Conservation (phyloP, 768 basidiomycete genomes). For the Arthromyces matolae region DNA sequence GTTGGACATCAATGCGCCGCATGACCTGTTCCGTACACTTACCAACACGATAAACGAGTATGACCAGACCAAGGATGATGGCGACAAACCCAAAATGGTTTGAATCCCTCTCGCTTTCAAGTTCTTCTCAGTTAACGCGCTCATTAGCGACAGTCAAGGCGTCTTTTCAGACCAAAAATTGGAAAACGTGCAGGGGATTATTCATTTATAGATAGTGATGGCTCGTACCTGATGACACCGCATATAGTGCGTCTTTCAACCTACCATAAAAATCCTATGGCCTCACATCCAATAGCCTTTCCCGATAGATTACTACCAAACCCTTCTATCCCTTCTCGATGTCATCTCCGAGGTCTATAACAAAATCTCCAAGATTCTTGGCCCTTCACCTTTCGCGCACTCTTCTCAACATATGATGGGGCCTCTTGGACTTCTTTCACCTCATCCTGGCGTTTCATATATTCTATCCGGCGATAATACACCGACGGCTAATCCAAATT, state of each 20-base stretch:
- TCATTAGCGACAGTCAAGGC: conserved; percentile 38
- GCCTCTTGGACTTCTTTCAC: conserved; percentile 68
- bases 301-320: conserved; percentile 84
- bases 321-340: conserved; percentile 82
- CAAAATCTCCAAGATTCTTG: conserved; percentile 79
- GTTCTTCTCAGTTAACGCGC: conserved; percentile 4
- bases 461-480: conserved; percentile 53
- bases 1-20: conserved; percentile 76
- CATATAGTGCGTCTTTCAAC: conserved; percentile 56
- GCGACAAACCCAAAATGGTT: conserved; percentile 73
- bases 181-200: conserved; percentile 56
- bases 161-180: conserved; percentile 58
- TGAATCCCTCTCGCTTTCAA: conserved; percentile 17
- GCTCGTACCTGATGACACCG: conserved; percentile 68
- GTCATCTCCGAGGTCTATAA: conserved; percentile 88
- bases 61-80: conserved; percentile 74
- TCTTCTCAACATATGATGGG: conserved; percentile 70
- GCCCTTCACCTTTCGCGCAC: conserved; percentile 73
- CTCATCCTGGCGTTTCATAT: conserved; percentile 82
- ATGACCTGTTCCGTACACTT: conserved; percentile 75
- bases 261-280: neutral
- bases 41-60: conserved; percentile 71
- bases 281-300: conserved; percentile 62
- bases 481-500: conserved; percentile 7
- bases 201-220: conserved; percentile 58